These are phyloP conservation scores for Neurospora sp. DNA, from an alignment of 495 filamentous ascomycete species.

Conservation along the genomic window DNA sequence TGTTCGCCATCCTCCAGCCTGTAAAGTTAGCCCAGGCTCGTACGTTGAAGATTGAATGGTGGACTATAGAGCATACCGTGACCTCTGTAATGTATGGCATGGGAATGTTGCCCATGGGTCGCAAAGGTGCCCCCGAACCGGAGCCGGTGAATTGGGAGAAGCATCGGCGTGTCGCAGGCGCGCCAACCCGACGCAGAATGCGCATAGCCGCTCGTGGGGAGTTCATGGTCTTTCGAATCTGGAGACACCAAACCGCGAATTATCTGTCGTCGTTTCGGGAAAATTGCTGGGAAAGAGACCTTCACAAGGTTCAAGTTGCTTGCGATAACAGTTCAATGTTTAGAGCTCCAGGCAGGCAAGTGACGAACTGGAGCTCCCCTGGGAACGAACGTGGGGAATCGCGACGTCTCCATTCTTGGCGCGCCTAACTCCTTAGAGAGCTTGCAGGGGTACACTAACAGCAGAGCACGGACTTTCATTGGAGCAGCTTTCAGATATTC, in stretches of 20 bases:
- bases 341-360: neutral
- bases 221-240: conserved; percentile 13
- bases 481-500: neutral
- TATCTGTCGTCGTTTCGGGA: neutral
- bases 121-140: neutral
- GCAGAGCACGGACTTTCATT: neutral
- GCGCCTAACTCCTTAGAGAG: neutral
- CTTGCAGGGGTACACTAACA: neutral
- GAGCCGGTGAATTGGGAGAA: conserved; percentile 28
- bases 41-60: neutral
- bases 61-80: conserved; percentile 48
- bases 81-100: conserved; percentile 72
- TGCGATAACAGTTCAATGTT: neutral
- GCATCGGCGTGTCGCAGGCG: conserved; percentile 16
- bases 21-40: conserved; percentile 28
- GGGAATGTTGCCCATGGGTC: conserved; percentile 48
- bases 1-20: conserved; percentile 87
- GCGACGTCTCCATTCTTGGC: neutral
- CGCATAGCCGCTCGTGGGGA: conserved; percentile 23
- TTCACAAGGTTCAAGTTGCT: neutral
- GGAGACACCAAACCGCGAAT: neutral
- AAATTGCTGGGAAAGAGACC: neutral
- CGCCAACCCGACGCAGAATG: conserved; percentile 17
- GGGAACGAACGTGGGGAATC: neutral
- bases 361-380: neutral